Percentiles rank a stretch among this genome's conserved stretches.
phyloP scores from a whole-genome alignment of 164 flowering plant species.

The Euptelea pleiosperma region DNA sequence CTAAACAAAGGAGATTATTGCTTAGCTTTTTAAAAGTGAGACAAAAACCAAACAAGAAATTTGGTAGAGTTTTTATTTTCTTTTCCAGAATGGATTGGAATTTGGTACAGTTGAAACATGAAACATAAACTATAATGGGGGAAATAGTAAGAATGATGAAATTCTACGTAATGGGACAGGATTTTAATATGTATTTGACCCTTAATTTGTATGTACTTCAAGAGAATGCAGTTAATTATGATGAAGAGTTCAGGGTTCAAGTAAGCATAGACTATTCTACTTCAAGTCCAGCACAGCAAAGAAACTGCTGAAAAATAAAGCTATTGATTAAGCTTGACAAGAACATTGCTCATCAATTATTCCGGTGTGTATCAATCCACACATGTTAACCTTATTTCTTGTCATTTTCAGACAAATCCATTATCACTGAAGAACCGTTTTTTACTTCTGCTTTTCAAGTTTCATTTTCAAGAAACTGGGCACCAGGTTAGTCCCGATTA shows the following conservation, averaged over 20 bases:
- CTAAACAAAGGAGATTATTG: too few species aligned
- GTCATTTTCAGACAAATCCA: constrained; percentile 3
- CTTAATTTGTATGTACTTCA: not conserved
- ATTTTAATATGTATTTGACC: too few species aligned
- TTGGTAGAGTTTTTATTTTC: too few species aligned
- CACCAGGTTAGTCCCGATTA: not conserved
- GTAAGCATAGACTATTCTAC: not conserved
- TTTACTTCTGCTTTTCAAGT: not conserved
- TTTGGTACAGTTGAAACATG: too few species aligned
- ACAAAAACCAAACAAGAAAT: too few species aligned
- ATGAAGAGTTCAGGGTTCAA: not conserved
- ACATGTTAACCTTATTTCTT: not conserved
- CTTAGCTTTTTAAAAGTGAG: too few species aligned
- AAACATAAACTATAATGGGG: too few species aligned
- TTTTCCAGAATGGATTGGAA: too few species aligned
- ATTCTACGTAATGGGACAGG: too few species aligned
- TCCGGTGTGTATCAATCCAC: not conserved
- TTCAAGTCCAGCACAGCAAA: not conserved
- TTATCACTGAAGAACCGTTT: too few species aligned
- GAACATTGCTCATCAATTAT: not conserved
- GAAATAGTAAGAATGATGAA: too few species aligned
- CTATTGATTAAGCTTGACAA: not conserved
- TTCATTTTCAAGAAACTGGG: constrained; percentile 1
- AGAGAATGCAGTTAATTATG: not conserved
- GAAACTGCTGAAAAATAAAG: not conserved